Conservation (phyloP, 495 filamentous ascomycete genomes). For the Penicillium dipodomyicola region DNA sequence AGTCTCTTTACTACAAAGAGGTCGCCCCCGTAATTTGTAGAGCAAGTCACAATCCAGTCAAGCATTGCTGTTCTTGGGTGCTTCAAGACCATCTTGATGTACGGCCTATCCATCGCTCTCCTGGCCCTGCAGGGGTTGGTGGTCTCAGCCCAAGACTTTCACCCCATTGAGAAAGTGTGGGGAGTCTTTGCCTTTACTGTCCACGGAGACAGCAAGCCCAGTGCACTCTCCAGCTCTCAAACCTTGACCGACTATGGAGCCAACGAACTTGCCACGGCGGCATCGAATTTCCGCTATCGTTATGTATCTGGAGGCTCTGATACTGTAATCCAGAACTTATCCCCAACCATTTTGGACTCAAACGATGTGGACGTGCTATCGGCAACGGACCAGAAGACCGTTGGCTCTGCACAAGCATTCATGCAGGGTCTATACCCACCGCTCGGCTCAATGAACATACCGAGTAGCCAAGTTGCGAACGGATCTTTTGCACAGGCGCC, state of each 20-base stretch:
- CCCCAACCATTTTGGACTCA: conserved; percentile 42
- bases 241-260: conserved; percentile 67
- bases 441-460: conserved; percentile 39
- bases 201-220: conserved; percentile 72
- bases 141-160: conserved; percentile 25
- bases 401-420: conserved; percentile 68
- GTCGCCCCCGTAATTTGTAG: background rate
- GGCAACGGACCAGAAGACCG: conserved; percentile 47
- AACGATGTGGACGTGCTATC: conserved; percentile 48
- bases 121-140: conserved; percentile 18
- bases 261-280: conserved; percentile 60
- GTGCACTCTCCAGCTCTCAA: conserved; percentile 39
- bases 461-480: conserved; percentile 52
- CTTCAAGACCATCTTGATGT: conserved; percentile 18
- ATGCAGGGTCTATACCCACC: conserved; percentile 83
- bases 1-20: conserved; percentile 9
- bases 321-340: conserved; percentile 42
- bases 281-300: conserved; percentile 56
- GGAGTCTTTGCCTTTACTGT: conserved; percentile 69
- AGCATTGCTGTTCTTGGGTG: background rate
- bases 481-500: conserved; percentile 56
- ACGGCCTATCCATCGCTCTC: conserved; percentile 9
- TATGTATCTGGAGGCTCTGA: conserved; percentile 49
- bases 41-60: background rate
- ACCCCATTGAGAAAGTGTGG: conserved; percentile 55